Evolutionary conservation across 805 yeast genomes (phyloP).

Genomic region (Candida awuae): DNA sequence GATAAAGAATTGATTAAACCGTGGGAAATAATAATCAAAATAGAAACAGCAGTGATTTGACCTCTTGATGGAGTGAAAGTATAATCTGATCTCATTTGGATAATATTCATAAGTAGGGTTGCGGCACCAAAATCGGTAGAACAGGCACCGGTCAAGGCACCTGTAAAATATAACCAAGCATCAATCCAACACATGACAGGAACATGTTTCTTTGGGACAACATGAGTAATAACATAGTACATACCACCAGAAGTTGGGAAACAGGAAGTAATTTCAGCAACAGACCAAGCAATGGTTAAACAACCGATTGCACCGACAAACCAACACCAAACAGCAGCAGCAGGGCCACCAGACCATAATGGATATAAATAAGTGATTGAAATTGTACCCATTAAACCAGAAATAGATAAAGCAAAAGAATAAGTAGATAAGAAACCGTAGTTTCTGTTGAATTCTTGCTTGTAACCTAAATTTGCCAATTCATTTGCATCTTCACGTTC

Average conservation of each 20-base stretch:
- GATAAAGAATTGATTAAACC: slow-evolving; percentile 44
- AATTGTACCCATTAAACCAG: slow-evolving; percentile 58
- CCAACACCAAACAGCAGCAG: slow-evolving; percentile 61
- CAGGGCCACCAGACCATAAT: slow-evolving; percentile 49
- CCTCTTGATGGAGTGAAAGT: slow-evolving; percentile 35
- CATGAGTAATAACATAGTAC: slow-evolving; percentile 40
- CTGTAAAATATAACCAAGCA: slow-evolving; percentile 43
- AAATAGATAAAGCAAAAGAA: slow-evolving; percentile 57
- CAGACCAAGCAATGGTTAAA: slow-evolving; percentile 43
- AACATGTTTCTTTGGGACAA: slow-evolving; percentile 40
- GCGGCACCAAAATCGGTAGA: slow-evolving; percentile 48
- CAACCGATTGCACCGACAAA: slow-evolving; percentile 46
- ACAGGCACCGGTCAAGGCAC: slow-evolving; percentile 45
- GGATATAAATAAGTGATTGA: slow-evolving; percentile 46
- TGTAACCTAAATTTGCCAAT: slow-evolving; percentile 44
- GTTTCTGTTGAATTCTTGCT: slow-evolving; percentile 51
- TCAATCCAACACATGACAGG: slow-evolving; percentile 49
- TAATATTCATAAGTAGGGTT: slow-evolving; percentile 37
- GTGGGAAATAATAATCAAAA: slow-evolving; percentile 41
- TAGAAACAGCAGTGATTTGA: slow-evolving; percentile 42
- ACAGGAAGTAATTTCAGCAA: slow-evolving; percentile 42
- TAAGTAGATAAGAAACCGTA: slow-evolving; percentile 55
- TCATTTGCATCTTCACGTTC: slow-evolving; percentile 14
- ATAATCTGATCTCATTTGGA: slow-evolving; percentile 32
- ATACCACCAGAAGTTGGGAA: slow-evolving; percentile 51